Evolutionary conservation across 1,284 basidiomycete genomes (phyloP).

Genomic region (Papiliotrema terrestris): DNA sequence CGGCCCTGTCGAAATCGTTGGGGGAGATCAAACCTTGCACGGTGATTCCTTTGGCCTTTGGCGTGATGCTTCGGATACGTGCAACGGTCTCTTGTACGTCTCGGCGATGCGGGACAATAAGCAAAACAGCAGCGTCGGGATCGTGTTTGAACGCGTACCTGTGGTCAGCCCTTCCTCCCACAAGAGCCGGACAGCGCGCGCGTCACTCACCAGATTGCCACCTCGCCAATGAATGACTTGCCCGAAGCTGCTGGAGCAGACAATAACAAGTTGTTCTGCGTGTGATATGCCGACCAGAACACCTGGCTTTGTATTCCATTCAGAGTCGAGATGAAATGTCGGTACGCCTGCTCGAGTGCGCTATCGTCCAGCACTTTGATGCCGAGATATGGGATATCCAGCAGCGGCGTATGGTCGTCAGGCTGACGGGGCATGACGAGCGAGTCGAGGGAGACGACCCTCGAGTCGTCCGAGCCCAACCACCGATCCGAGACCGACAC

Average conservation of each 20-base stretch:
- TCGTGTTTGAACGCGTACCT: constrained; percentile 46
- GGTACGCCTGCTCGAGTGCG: constrained; percentile 54
- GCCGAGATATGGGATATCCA: constrained; percentile 78
- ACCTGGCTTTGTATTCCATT: constrained; percentile 88
- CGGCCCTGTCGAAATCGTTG: constrained; percentile 26
- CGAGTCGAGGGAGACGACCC: constrained; percentile 61
- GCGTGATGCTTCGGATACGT: constrained; percentile 35
- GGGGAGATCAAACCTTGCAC: constrained; percentile 24
- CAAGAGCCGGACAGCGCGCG: too few species aligned
- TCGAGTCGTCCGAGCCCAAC: constrained; percentile 83
- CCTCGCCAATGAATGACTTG: constrained; percentile 70
- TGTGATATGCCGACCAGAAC: constrained; percentile 78
- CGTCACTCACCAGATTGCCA: constrained; percentile 69
- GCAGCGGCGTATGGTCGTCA: constrained; percentile 61
- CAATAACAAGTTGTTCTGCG: constrained; percentile 68
- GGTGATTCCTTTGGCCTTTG: constrained; percentile 23
- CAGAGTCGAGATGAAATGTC: constrained; percentile 56
- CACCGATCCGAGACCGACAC: constrained; percentile 90
- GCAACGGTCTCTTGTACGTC: constrained; percentile 41
- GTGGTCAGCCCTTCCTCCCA: background rate
- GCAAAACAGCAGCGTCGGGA: constrained; percentile 32
- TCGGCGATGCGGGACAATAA: constrained; percentile 42
- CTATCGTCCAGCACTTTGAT: constrained; percentile 57
- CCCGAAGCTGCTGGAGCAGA: constrained; percentile 78
- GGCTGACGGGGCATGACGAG: constrained; percentile 73